Conservation (phyloP, 345 rosid genomes). For the Eucalyptus victrix region DNA sequence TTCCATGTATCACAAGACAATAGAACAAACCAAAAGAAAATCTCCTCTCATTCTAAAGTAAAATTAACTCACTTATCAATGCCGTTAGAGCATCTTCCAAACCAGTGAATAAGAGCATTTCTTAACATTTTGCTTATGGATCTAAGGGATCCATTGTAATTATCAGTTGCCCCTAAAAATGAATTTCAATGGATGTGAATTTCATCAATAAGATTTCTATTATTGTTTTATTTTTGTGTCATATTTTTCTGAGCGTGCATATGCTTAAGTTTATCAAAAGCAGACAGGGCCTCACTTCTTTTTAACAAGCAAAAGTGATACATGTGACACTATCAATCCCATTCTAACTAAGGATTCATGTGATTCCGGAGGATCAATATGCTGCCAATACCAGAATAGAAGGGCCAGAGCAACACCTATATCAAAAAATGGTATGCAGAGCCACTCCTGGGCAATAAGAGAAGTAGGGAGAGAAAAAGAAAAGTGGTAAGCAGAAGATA, state of each 20-base stretch:
- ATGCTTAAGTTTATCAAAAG: background rate
- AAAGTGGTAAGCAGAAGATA: background rate
- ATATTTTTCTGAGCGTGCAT: background rate
- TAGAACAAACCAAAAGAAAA: background rate
- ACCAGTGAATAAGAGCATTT: background rate
- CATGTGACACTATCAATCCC: background rate
- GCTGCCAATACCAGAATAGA: background rate
- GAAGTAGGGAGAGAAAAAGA: background rate
- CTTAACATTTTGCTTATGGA: background rate
- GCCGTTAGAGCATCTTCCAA: background rate
- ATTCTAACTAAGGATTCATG: background rate
- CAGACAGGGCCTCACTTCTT: background rate
- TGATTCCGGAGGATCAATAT: background rate
- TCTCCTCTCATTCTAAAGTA: background rate
- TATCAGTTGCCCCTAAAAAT: background rate
- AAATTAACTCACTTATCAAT: background rate
- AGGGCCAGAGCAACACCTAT: background rate
- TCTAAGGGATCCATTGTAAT: background rate
- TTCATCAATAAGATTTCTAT: background rate
- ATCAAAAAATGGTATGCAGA: background rate
- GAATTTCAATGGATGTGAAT: background rate
- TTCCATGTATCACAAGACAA: background rate
- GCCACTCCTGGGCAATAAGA: background rate
- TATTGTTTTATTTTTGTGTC: background rate
- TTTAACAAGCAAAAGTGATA: background rate